A percentile compares a stretch with the other conserved stretches of the same genome.
Evolutionary conservation across 768 basidiomycete genomes (phyloP).

Genomic region (Trametes maxima): DNA sequence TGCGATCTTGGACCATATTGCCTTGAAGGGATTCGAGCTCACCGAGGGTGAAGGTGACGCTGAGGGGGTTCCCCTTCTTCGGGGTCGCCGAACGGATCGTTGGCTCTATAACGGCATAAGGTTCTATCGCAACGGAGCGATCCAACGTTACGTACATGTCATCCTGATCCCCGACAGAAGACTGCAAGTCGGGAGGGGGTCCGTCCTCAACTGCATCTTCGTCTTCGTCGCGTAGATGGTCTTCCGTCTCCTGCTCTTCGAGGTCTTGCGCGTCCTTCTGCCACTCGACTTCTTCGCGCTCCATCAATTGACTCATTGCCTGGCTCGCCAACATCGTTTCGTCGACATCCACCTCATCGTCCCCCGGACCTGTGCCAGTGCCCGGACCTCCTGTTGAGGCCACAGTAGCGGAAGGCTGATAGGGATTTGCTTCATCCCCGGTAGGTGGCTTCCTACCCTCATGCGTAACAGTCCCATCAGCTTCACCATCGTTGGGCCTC

Average conservation of each 20-base stretch:
- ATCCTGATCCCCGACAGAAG: background rate
- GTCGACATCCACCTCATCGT: constrained; percentile 49
- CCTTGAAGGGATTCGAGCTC: constrained; percentile 21
- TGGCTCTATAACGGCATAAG: background rate
- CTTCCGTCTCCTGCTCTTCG: constrained; percentile 31
- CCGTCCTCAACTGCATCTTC: constrained; percentile 40
- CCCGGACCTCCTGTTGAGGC: background rate
- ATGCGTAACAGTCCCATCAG: background rate
- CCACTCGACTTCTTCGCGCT: constrained; percentile 34
- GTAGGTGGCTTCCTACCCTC: constrained; percentile 6
- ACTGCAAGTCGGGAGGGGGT: constrained; percentile 27
- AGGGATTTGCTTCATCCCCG: constrained; percentile 26
- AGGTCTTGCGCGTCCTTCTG: constrained; percentile 31
- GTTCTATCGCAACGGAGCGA: background rate
- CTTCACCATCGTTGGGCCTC: constrained; percentile 42
- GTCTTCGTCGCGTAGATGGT: constrained; percentile 32
- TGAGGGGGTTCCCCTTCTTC: background rate
- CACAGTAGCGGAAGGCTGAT: constrained; percentile 15
- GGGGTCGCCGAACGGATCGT: background rate
- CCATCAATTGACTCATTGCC: constrained; percentile 45
- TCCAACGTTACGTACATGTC: background rate
- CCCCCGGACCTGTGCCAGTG: constrained; percentile 2
- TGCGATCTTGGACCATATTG: constrained; percentile 22
- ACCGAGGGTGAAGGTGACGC: constrained; percentile 9
- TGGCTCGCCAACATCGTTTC: constrained; percentile 52